Base-by-base conservation (phyloP, 2,329 filamentous ascomycete genomes). In the Aspergillus caelatus region DNA sequence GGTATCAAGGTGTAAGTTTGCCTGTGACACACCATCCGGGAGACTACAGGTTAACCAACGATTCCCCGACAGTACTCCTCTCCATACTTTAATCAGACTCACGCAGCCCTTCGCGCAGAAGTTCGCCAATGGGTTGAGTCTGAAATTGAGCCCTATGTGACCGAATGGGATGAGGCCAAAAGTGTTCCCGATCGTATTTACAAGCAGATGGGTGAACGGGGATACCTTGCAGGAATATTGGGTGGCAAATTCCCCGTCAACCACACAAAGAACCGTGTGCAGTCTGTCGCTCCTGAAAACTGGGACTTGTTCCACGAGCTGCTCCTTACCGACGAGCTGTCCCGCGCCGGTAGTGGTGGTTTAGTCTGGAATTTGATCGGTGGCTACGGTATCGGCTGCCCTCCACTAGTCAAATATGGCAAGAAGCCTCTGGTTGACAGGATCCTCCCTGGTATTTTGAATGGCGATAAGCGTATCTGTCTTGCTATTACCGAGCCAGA, bases 231-330 rank as follows among this genome's bases (percentile, higher is more conserved):
- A n/a, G 95, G 95, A 70, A 84, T 98, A 63, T 84, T 99, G 67
- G 95, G 94, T 68, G 86, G 92, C 66, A 75, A 79, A 58, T 98
- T 92, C 81, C 93, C 92, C 16, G 86, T 85, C 64, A 82, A 96
- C 70, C 89, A 94, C 75, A 89, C 88, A 26, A 83, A 89, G 48
- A 86, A 90, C 75, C 82, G 85, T 7, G 87, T 97, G 71, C 88
- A 91, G 81, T 90, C 88, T 56, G 95, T 99, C 14, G 80, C 90
- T 0, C 83, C 91, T 0, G 93, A 97, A 81, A 90, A 95, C 77
- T 99, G 94, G 94, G 95, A 99, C 82, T 87, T 96, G 52, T 99
- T 98, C 89, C 95, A 99, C 81, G 95, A 99, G 85, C 86, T 98
- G 87, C 85, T 98, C 52, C 77, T 99, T 64, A 98, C 94, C 1